Conservation (phyloP, 1,139 yeast species). For the Zygoascus hellenicus region DNA sequence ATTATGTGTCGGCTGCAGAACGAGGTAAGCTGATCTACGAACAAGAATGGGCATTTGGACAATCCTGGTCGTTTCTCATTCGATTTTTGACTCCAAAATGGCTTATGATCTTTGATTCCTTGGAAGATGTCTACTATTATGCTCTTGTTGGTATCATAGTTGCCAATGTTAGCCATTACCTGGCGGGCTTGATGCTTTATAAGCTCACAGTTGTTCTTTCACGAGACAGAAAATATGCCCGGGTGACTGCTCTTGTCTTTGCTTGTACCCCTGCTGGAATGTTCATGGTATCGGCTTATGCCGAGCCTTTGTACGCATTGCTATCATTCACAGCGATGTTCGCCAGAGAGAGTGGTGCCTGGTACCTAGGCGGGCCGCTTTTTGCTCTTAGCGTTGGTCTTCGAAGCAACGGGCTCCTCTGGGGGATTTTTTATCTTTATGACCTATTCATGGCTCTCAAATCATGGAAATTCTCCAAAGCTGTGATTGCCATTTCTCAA, state of each 20-base stretch:
- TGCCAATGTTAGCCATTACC: constrained; percentile 50
- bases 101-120: constrained; percentile 2
- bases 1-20: constrained; percentile 54
- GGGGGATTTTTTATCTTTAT: constrained; percentile 61
- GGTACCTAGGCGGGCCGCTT: constrained; percentile 51
- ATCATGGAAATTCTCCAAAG: not conserved
- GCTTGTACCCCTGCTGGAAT: constrained; percentile 74
- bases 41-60: constrained; percentile 88
- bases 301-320: constrained; percentile 71
- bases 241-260: constrained; percentile 45
- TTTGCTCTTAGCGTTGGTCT: constrained; percentile 56
- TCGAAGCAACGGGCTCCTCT: constrained; percentile 68
- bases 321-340: constrained; percentile 55
- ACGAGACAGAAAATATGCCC: constrained; percentile 18
- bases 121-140: constrained; percentile 38
- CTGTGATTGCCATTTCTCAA: constrained; percentile 34
- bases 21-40: constrained; percentile 51
- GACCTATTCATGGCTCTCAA: constrained; percentile 37
- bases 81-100: constrained; percentile 17
- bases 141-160: constrained; percentile 43
- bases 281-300: constrained; percentile 67
- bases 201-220: constrained; percentile 37
- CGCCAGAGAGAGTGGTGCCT: constrained; percentile 37
- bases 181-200: constrained; percentile 48
- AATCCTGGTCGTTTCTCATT: constrained; percentile 62